phyloP scores from a whole-genome alignment of 352 stramenopile species.

The Hyaloperonospora brassicae region DNA sequence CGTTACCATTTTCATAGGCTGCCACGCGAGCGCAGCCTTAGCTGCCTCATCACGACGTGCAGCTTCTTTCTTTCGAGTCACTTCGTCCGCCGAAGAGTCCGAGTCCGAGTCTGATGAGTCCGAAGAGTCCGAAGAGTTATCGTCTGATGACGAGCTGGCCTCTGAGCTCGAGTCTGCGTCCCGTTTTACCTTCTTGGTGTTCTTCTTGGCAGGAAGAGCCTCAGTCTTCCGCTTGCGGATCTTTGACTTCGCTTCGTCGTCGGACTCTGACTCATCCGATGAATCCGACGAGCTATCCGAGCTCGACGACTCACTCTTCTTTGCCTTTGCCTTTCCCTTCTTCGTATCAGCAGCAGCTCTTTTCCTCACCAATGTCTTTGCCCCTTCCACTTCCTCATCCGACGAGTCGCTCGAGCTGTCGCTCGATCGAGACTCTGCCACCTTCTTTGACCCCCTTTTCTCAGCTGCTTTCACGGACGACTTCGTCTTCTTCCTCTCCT shows the following conservation, averaged over 20 bases:
- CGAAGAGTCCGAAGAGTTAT: slow-evolving; percentile 35
- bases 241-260: slow-evolving; percentile 34
- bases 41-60: slow-evolving; percentile 61
- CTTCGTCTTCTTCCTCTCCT: slow-evolving; percentile 32
- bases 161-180: slow-evolving; percentile 33
- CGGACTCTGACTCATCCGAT: too few relatives aligned
- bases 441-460: slow-evolving; percentile 33
- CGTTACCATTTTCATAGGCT: slow-evolving; percentile 84
- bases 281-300: too few relatives aligned
- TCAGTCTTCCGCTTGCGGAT: slow-evolving; percentile 56
- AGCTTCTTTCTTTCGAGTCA: slow-evolving; percentile 69
- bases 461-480: slow-evolving; percentile 18
- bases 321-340: slow-evolving; percentile 5
- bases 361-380: slow-evolving; percentile 23
- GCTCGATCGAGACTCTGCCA: slow-evolving; percentile 29
- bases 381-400: slow-evolving; percentile 34
- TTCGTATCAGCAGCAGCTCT: slow-evolving; percentile 4
- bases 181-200: slow-evolving; percentile 34
- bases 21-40: slow-evolving; percentile 87
- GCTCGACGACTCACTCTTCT: slow-evolving; percentile 10
- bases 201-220: slow-evolving; percentile 20
- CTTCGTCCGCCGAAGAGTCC: slow-evolving; percentile 53
- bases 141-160: slow-evolving; percentile 37
- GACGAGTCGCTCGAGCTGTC: slow-evolving; percentile 47
- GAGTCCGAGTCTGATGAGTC: slow-evolving; percentile 37